Evolutionary conservation across 768 basidiomycete genomes (phyloP), one percentile per base, ranked within the genome.

Genomic region (Cantharellus cinnabarinus): DNA sequence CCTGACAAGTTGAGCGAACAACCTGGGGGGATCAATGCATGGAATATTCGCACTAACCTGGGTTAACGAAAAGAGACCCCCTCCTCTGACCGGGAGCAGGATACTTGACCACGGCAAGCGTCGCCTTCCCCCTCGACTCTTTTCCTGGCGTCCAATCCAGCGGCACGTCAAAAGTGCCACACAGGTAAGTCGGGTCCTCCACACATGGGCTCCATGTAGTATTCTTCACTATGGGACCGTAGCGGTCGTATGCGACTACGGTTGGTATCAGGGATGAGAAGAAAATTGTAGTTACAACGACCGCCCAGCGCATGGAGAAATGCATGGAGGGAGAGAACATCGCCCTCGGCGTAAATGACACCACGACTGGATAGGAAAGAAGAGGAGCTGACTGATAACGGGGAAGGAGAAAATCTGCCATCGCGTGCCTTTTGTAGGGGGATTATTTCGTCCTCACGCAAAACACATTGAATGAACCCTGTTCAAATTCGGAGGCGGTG

Each of bases 21-120:
- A 54, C 35, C 38, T 37, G 14, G 7, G 35, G 52, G 7, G 38
- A 54, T 37, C 52, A 7, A 54, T 7, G 10, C 52, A 7, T 54
- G 1, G 10, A 54, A 0, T 10, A 37, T 10, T 41, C 10, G 7
- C 10, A 14, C 34, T 14, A 50, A 56, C 58, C 58, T n/a, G 58
- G 58, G 54, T 58, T 58, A 20, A 58, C 15, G 58, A 58, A 58
- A 5, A 58, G 56, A 5, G 58, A 7, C 5, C 58, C 58, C 14
- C 15, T 10, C 5, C 54, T 14, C 15, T 7, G 5, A 7, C 56
- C 58, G 7, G 54, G 5, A 7, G 55, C 15, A 1, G 14, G 52
- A 41, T 58, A 58, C 15, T 38, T 10, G 7, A 57, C n/a, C 7
- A 58, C 7, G 20, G 58, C 42, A 5, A 58, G 54, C 5, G 42